Conservation (phyloP, 176 grass and related monocot genomes). For the Juncus inflexus region DNA sequence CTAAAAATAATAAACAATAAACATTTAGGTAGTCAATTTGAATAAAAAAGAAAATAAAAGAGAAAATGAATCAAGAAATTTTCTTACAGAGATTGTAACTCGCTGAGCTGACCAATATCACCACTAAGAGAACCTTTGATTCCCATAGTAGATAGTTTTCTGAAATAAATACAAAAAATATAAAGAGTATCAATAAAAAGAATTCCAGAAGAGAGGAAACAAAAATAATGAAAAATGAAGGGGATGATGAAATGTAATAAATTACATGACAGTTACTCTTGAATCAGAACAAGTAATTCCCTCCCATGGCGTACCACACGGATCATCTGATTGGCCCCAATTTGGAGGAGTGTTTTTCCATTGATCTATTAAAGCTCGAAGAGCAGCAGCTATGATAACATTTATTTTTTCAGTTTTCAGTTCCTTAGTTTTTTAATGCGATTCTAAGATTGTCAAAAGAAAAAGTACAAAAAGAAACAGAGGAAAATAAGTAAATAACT, state of each 20-base stretch:
- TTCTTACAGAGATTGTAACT: conserved; percentile 68
- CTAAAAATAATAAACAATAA: conserved; percentile 32
- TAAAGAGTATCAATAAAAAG: conserved; percentile 4
- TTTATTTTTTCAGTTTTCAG: conserved; percentile 6
- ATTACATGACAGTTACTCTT: conserved; percentile 71
- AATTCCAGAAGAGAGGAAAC: background rate
- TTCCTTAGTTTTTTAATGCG: background rate
- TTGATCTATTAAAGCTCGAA: conserved; percentile 56
- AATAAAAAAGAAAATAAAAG: conserved; percentile 15
- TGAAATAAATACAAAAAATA: conserved; percentile 33
- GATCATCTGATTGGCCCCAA: conserved; percentile 71
- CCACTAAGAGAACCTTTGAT: conserved; percentile 54
- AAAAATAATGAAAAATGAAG: background rate
- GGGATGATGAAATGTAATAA: background rate
- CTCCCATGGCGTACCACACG: conserved; percentile 78
- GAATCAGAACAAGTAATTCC: conserved; percentile 49
- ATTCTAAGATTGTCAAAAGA: background rate
- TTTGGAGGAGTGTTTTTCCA: conserved; percentile 71
- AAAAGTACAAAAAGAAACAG: background rate
- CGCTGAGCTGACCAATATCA: conserved; percentile 69
- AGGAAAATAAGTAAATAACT: conserved; percentile 15
- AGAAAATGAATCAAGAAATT: background rate
- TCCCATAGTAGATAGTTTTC: conserved; percentile 79
- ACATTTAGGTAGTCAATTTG: background rate
- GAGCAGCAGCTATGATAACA: conserved; percentile 45